Conservation (phyloP, 2,329 filamentous ascomycete genomes). For the Stemphylium vesicarium region DNA sequence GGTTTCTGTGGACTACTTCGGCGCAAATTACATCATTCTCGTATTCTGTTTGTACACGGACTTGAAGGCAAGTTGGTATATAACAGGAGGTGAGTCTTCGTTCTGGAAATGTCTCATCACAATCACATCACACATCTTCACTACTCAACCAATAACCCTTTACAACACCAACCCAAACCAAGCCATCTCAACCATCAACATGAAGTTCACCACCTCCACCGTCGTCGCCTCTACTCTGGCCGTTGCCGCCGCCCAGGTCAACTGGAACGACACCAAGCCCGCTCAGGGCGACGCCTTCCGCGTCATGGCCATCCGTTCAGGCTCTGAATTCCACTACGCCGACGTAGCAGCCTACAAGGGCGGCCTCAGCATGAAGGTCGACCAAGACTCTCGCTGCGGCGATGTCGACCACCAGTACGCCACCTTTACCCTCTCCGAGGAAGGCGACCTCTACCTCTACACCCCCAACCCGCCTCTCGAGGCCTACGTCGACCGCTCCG, state of each 20-base stretch:
- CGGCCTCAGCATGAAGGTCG: conserved; percentile 53
- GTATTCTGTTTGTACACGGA: not conserved
- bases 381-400: conserved; percentile 3
- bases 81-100: not conserved
- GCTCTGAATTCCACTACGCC: conserved; percentile 56
- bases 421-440: conserved; percentile 57
- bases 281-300: conserved; percentile 51
- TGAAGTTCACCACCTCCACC: conserved; percentile 40
- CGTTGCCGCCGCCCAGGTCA: conserved; percentile 34
- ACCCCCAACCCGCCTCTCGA: conserved; percentile 55
- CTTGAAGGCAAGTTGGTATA: conserved; percentile 2
- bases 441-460: conserved; percentile 57
- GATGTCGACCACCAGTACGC: conserved; percentile 51
- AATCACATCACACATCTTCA: conserved; percentile 2
- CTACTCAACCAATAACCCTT: conserved; percentile 1
- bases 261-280: conserved; percentile 22
- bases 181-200: conserved; percentile 27
- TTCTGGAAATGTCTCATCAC: conserved; percentile 2
- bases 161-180: conserved; percentile 10
- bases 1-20: not conserved
- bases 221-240: conserved; percentile 29
- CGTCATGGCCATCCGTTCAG: conserved; percentile 59
- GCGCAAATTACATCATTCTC: not conserved
- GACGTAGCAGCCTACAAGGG: conserved; percentile 53
- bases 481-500: conserved; percentile 62